Evolutionary conservation across 768 basidiomycete species (phyloP), one percentile per base, ranked within the genome.

Genomic region (Lactarius sp.): DNA sequence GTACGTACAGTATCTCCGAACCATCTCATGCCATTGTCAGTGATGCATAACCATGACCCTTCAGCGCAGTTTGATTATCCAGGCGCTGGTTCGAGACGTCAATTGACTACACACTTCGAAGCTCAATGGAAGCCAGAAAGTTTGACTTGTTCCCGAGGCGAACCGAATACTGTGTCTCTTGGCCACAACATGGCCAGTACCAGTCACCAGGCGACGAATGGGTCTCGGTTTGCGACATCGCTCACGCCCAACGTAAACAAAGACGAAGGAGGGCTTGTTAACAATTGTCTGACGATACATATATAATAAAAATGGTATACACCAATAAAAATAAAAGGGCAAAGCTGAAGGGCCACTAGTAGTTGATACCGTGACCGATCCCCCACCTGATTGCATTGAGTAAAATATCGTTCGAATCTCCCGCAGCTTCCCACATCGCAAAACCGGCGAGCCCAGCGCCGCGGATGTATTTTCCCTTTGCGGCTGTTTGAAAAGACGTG

Each of bases 371-470:
- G n/a, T n/a, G n/a, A n/a, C n/a, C 55, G 1, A 63, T 10, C 1
- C 31, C 76, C 1, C 33, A n/a, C 12, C 20, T 64, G 58, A 78
- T 78, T 51, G 77, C 69, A 4, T 69, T 52, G 52, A 77, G 56
- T n/a, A 78, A 71, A 13, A 74, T 65, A 61, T 74, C 71, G 6
- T 77, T 50, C 67, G 68, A 76, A 68, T 81, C 80, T 31, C 81
- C 77, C 6, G 73, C 78, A 20, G 74, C 71, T 62, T 82, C 76
- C 69, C 79, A 81, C 74, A 81, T 75, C 20, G 80, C 75, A 42
- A 76, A 80, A 34, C 80, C 36, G 18, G 42, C 42, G 12, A 44
- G 42, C 42, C 12, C 10, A 18, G 42, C 18, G 42, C 13, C 13
- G 9, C 22, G 6, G 9, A 47, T 47, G 10, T 13, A 47, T 2